Evolutionary conservation across 768 basidiomycete species (phyloP), one percentile per base, ranked within the genome.

Genomic region (Leccinum truebloodii): DNA sequence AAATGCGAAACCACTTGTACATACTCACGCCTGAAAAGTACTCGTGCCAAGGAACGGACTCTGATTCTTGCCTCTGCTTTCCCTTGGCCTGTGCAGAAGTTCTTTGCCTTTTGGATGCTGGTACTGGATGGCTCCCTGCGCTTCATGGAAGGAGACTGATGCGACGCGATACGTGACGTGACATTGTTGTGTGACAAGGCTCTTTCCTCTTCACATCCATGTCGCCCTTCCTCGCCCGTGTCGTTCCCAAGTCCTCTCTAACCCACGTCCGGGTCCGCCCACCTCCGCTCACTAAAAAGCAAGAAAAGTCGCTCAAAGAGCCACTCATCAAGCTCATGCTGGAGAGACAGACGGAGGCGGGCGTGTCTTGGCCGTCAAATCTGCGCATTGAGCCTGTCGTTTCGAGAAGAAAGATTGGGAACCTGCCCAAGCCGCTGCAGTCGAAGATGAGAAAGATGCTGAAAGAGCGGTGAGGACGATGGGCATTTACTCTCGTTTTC

Each of bases 11-110:
- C 30, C 30, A 30, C 12, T 35, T 18, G n/a, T 34, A 35, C 34
- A 35, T 12, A 68, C 71, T 61, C 55, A 81, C 84, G 52, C 77
- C 77, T 56, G 82, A 76, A 61, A 91, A 90, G 67, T 90, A 82
- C 28, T 83, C 80, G 4, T 89, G 87, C 86, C 88, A 90, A 44
- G 64, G 57, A 18, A 61, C 51, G 30, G 59, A 18, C 2, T 52
- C 30, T 39, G 26, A 22, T 22, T 59, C 52, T 26, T 63, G 53
- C 49, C 66, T 60, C n/a, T 65, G 59, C 56, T 72, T 69, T 41
- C 54, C 65, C 52, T 73, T 65, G 4, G 46, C 39, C 32, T 55
- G 63, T 26, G 52, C 18, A 0, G 64, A 63, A 12, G 10, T 66
- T 53, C 57, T 64, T 22, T 32, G 46, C 55, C 62, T 71, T 52